A percentile compares a stretch with the other conserved stretches of the same genome.
phyloP scores from a whole-genome alignment of 108 stramenopile species.

The Cyclostephanos invisitatus region DNA sequence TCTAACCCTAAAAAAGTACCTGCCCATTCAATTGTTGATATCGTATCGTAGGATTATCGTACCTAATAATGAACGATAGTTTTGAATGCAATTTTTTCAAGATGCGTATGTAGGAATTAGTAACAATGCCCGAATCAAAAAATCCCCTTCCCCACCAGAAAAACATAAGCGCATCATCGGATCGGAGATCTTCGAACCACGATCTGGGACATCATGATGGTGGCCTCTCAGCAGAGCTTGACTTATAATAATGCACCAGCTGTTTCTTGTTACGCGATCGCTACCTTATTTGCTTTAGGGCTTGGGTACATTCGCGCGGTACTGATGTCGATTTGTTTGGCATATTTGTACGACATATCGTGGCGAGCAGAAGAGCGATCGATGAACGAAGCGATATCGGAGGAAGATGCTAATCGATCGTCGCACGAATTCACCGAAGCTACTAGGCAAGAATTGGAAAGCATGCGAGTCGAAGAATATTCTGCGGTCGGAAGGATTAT shows the following conservation, averaged over 20 bases:
- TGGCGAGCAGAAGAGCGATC: not conserved
- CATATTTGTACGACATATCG: conserved; percentile 15
- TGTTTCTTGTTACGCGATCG: conserved; percentile 10
- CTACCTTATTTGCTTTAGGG: not conserved
- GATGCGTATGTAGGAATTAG: too few species aligned
- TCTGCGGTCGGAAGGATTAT: conserved; percentile 12
- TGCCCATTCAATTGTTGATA: not conserved
- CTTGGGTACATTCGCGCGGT: conserved; percentile 18
- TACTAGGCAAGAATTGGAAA: conserved; percentile 11
- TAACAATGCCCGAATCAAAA: too few species aligned
- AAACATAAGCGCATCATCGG: too few species aligned
- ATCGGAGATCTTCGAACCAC: too few species aligned
- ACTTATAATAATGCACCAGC: not conserved
- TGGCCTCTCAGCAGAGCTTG: too few species aligned
- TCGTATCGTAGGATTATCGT: too few species aligned
- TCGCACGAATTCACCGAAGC: conserved; percentile 8
- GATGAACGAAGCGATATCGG: not conserved
- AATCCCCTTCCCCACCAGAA: too few species aligned
- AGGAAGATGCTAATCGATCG: conserved; percentile 1
- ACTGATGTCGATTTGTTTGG: conserved; percentile 16
- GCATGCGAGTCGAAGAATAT: conserved; percentile 10
- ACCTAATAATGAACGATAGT: too few species aligned
- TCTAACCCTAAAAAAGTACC: too few species aligned
- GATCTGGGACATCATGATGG: too few species aligned
- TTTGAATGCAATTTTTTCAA: too few species aligned